Evolutionary conservation across 495 filamentous ascomycete genomes (phyloP), one percentile per base, ranked within the genome.

Genomic region (Penicillium canariense): DNA sequence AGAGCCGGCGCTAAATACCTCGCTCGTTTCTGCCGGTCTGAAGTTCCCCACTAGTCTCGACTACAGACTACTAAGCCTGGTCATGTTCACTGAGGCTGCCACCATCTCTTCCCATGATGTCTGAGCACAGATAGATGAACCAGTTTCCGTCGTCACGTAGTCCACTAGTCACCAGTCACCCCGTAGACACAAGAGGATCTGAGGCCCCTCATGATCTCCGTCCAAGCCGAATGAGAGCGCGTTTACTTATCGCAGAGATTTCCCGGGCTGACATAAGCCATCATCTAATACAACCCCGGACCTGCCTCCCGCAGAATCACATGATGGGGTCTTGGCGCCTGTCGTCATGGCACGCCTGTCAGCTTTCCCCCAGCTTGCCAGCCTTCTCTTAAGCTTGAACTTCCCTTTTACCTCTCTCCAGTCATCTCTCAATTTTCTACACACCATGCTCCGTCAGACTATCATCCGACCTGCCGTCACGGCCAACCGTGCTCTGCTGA

Each of bases 401-500:
- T 26, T 39, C 36, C 56, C 18, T 26, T 38, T 42, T 45, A 40
- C 28, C 44, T 31, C 27, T 35, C 49, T 32, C 36, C 17, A 26
- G 18, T 28, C 50, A 40, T 36, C 28, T 54, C 51, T 38, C 52
- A 40, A 59, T 10, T 35, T 50, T 34, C 26, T 53, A 23, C 14
- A 58, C 65, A 79, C 47, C 28, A 91, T 91, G 88, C 77, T 87
- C 61, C 85, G 86, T 59, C 84, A 84, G 72, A 73, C 78, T 40
- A 61, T 88, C 63, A 69, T 76, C 69, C 82, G 82, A 72, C 76
- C 82, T 67, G 72, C 82, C 26, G 71, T 74, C 58, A 77, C 74
- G 52, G 74, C 72, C 70, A 74, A 71, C 72, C 73, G 74, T 58
- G 56, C 71, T 55, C 68, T 77, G 68, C 48, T 77, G 71, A 70